Evolutionary conservation across 1,284 basidiomycete species (phyloP).

Genomic region (Ustilago bromivora): DNA sequence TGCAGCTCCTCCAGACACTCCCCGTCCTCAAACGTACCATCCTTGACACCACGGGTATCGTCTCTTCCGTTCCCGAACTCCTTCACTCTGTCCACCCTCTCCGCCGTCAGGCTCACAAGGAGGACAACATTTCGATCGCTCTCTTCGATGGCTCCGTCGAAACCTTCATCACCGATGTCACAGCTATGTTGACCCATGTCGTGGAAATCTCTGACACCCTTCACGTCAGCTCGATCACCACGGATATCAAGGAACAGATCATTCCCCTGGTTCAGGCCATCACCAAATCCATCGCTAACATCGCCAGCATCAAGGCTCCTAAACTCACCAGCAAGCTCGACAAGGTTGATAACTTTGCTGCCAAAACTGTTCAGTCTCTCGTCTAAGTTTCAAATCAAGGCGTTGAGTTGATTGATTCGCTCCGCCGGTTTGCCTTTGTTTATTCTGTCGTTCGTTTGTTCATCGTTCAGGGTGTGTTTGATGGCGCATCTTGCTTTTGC

Average conservation of each 20-base stretch:
- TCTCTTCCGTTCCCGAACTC: neutral
- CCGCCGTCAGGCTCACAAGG: neutral
- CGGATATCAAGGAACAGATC: slow-evolving; percentile 10
- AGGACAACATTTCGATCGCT: neutral
- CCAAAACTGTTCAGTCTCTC: slow-evolving; percentile 17
- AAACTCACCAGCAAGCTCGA: slow-evolving; percentile 3
- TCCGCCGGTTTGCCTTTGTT: neutral
- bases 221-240: slow-evolving; percentile 3
- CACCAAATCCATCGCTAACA: neutral
- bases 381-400: neutral
- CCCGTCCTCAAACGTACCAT: slow-evolving; percentile 16
- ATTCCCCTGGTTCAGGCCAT: slow-evolving; percentile 15
- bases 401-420: neutral
- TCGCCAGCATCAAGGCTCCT: slow-evolving; percentile 9
- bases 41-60: neutral
- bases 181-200: slow-evolving; percentile 10
- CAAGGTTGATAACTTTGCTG: slow-evolving; percentile 2
- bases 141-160: slow-evolving; percentile 24
- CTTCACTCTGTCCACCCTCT: slow-evolving; percentile 2
- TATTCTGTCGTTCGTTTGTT: slow-evolving; percentile 2
- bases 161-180: slow-evolving; percentile 8
- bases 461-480: neutral
- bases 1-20: slow-evolving; percentile 9
- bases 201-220: slow-evolving; percentile 21
- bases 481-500: neutral